A percentile compares a stretch with the other conserved stretches of the same genome.
Conservation (phyloP, 2,329 filamentous ascomycete species). For the Phialophora macrospora region DNA sequence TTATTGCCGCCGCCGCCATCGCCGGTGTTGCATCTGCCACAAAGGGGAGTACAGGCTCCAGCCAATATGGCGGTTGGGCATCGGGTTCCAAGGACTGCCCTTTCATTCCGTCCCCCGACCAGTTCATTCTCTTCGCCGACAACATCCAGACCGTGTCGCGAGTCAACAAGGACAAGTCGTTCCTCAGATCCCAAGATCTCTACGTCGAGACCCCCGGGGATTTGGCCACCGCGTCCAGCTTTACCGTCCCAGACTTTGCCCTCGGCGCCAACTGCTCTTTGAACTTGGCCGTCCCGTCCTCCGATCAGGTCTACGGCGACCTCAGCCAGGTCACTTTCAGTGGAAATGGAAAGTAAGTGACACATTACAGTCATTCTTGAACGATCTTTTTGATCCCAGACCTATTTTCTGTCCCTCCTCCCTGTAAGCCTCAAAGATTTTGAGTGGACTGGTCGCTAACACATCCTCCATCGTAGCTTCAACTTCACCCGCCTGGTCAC, state of each 20-base stretch:
- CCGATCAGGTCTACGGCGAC: conserved; percentile 11
- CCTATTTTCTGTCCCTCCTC: neutral
- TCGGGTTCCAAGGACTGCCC: conserved; percentile 2
- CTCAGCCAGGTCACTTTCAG: conserved; percentile 4
- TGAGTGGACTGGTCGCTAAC: neutral
- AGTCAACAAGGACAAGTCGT: neutral
- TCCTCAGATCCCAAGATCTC: conserved; percentile 14
- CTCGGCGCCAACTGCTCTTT: conserved; percentile 9
- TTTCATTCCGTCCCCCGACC: neutral
- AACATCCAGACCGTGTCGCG: conserved; percentile 15
- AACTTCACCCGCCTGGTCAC: conserved; percentile 8
- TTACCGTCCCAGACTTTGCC: conserved; percentile 14
- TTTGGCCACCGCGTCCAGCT: conserved; percentile 8
- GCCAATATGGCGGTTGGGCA: neutral
- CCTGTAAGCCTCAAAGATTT: neutral
- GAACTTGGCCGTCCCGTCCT: conserved; percentile 9
- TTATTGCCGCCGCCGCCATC: conserved; percentile 12
- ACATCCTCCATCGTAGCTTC: neutral
- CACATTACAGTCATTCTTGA: neutral
- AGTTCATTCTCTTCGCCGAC: conserved; percentile 17
- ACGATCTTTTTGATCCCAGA: neutral
- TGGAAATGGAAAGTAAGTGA: conserved; percentile 11
- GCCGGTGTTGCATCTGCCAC: conserved; percentile 8
- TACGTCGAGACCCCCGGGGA: conserved; percentile 10
- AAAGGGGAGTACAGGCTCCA: neutral